Percentiles rank a stretch among this genome's conserved stretches.
These are phyloP conservation scores for Sisymbrium altissimum DNA, from an alignment of 345 rosid species.

Conservation along the genomic window DNA sequence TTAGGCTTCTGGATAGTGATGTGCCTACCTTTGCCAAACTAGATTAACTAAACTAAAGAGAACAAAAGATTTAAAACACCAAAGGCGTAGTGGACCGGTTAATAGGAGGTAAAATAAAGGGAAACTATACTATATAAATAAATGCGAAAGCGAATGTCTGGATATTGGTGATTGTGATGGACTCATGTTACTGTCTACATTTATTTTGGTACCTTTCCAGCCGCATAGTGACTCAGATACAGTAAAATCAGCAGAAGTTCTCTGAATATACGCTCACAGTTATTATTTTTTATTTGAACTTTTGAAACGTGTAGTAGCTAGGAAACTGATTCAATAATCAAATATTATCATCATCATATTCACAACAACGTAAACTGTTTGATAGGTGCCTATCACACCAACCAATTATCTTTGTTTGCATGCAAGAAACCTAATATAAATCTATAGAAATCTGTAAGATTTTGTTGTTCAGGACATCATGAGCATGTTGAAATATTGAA, in stretches of 20 bases:
- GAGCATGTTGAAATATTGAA: too few relatives aligned
- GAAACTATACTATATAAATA: background rate
- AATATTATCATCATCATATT: background rate
- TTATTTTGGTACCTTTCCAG: slow-evolving; percentile 14
- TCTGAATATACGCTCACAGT: background rate
- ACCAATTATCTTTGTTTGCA: background rate
- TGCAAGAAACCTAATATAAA: background rate
- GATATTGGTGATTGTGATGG: slow-evolving; percentile 6
- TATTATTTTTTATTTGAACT: background rate
- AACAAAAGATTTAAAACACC: background rate
- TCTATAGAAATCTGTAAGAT: too few relatives aligned
- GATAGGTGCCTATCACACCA: background rate
- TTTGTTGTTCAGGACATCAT: too few relatives aligned
- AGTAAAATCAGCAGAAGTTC: slow-evolving; percentile 6
- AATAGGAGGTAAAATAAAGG: background rate
- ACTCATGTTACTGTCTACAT: slow-evolving; percentile 22
- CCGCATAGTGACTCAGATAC: slow-evolving; percentile 18
- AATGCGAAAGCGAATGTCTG: slow-evolving; percentile 13
- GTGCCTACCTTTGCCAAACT: slow-evolving; percentile 15
- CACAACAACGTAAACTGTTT: background rate
- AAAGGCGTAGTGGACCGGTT: slow-evolving; percentile 1
- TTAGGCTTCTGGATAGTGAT: background rate
- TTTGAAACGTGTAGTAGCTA: background rate
- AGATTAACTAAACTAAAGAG: background rate
- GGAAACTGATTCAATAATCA: background rate